These are phyloP conservation scores for Russula abietina DNA, from an alignment of 768 basidiomycete species.

Conservation along the genomic window DNA sequence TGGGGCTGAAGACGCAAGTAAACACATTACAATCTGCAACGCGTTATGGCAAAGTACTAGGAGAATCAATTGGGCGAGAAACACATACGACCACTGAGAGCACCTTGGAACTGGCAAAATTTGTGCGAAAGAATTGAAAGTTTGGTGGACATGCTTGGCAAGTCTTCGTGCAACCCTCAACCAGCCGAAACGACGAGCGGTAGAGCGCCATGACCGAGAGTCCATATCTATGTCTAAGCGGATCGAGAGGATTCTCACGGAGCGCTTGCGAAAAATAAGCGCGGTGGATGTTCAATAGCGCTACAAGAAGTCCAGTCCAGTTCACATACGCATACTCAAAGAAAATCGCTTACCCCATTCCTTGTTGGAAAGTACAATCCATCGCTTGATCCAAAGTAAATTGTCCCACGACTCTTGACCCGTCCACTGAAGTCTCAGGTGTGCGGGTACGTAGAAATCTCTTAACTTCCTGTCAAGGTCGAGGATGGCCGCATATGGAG, in stretches of 20 bases:
- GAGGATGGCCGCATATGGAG: constrained; percentile 47
- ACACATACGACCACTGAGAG: constrained; percentile 58
- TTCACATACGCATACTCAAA: constrained; percentile 18
- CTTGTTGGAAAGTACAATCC: constrained; percentile 27
- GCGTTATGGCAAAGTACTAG: neutral
- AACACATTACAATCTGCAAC: constrained; percentile 40
- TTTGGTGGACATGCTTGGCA: constrained; percentile 35
- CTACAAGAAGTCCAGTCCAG: constrained; percentile 30
- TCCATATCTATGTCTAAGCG: constrained; percentile 54
- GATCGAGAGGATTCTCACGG: constrained; percentile 50
- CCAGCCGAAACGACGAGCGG: constrained; percentile 63
- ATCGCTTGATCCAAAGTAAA: constrained; percentile 18
- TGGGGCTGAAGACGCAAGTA: constrained; percentile 36
- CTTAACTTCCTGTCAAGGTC: constrained; percentile 57
- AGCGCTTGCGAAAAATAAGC: constrained; percentile 64
- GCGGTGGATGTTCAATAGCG: constrained; percentile 58
- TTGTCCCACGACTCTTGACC: constrained; percentile 3
- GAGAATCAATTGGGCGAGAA: neutral
- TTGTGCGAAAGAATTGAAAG: constrained; percentile 40
- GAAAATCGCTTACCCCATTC: constrained; percentile 28
- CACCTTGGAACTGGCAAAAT: constrained; percentile 58
- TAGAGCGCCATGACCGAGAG: constrained; percentile 69
- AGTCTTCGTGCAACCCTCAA: constrained; percentile 42
- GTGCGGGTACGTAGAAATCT: constrained; percentile 48
- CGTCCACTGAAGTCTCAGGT: constrained; percentile 37